These are phyloP conservation scores for Hygrophoropsis aurantiaca DNA, from an alignment of 768 basidiomycete species.

Conservation along the genomic window DNA sequence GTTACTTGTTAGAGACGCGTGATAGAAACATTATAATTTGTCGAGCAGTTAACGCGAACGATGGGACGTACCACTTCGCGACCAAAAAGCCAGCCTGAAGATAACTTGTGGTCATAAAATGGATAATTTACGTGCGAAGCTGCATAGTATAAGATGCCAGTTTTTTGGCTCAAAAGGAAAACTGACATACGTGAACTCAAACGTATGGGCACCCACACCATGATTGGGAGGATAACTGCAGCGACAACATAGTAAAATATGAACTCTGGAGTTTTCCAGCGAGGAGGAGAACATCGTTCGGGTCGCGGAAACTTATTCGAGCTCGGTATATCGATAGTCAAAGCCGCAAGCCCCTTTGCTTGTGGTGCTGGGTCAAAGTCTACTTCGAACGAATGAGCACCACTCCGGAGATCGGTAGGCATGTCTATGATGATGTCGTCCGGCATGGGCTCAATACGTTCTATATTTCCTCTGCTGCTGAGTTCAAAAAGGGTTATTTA, in stretches of 20 bases:
- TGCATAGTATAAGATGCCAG: conserved; percentile 26
- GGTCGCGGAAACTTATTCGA: conserved; percentile 29
- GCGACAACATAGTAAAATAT: conserved; percentile 67
- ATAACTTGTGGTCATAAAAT: conserved; percentile 56
- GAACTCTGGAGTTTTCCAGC: conserved; percentile 87
- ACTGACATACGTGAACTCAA: conserved; percentile 69
- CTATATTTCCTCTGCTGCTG: not conserved
- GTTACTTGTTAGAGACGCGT: not conserved
- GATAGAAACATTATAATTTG: not conserved
- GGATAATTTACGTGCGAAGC: conserved; percentile 76
- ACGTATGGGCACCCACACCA: conserved; percentile 73
- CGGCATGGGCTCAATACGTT: conserved; percentile 20
- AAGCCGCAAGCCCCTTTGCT: conserved; percentile 34
- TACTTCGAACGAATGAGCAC: conserved; percentile 11
- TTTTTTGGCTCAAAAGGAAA: conserved; percentile 7
- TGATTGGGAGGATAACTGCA: conserved; percentile 60
- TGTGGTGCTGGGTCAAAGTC: conserved; percentile 7
- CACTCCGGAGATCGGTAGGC: conserved; percentile 34
- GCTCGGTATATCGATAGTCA: conserved; percentile 59
- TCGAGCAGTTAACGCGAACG: not conserved
- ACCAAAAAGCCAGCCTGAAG: conserved; percentile 79
- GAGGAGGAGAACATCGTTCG: conserved; percentile 31
- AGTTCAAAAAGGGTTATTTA: too few relatives aligned
- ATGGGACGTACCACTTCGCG: conserved; percentile 67
- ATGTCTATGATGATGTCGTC: conserved; percentile 29